Percentiles rank a stretch among this genome's conserved stretches.
These are phyloP conservation scores for Marasmius tenuissimus DNA, from an alignment of 1,284 basidiomycete species.

Conservation along the genomic window DNA sequence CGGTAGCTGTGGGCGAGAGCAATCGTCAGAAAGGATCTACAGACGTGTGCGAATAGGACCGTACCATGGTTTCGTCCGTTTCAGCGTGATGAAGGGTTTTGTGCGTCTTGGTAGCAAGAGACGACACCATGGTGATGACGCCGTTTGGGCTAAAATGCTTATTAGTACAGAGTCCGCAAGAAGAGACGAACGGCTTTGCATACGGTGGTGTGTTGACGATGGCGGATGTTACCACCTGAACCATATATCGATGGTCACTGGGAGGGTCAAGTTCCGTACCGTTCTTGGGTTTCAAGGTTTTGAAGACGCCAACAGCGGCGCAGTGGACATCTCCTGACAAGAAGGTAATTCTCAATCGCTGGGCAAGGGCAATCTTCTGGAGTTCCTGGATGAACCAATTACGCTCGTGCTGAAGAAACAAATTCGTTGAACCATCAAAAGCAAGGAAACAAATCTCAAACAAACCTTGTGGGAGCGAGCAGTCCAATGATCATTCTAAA, in stretches of 20 bases:
- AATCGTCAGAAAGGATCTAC: neutral
- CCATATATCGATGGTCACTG: conserved; percentile 66
- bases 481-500: conserved; percentile 90
- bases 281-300: conserved; percentile 61
- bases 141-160: conserved; percentile 51
- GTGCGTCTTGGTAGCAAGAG: conserved; percentile 82
- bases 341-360: conserved; percentile 75
- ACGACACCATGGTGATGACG: conserved; percentile 81
- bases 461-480: conserved; percentile 75
- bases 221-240: conserved; percentile 32
- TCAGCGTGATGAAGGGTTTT: conserved; percentile 73
- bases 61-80: conserved; percentile 86
- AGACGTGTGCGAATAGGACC: conserved; percentile 5
- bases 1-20: conserved; percentile 54
- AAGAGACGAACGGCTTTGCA: conserved; percentile 25
- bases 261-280: conserved; percentile 46
- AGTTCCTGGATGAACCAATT: conserved; percentile 86
- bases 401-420: conserved; percentile 68
- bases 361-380: conserved; percentile 65
- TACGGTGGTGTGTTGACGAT: conserved; percentile 81
- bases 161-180: neutral
- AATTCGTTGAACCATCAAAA: neutral
- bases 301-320: conserved; percentile 78
- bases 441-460: neutral
- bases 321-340: conserved; percentile 93